Conservation (phyloP, 108 stramenopile species). For the Nitzschia putrida region DNA sequence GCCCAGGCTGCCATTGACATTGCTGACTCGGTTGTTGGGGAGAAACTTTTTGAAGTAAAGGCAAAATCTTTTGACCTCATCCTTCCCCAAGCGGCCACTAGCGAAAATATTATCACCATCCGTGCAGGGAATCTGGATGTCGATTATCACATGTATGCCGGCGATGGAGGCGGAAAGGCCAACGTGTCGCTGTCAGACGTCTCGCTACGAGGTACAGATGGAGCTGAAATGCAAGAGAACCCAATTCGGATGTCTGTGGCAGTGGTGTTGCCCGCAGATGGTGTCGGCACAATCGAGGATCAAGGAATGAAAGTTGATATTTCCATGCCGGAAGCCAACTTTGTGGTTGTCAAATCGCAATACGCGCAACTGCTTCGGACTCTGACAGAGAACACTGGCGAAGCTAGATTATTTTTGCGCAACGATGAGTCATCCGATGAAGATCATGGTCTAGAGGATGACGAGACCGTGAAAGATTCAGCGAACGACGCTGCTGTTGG, state of each 20-base stretch:
- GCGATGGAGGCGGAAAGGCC: constrained; percentile 56
- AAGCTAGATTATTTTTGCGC: constrained; percentile 65
- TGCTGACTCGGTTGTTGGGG: constrained; percentile 51
- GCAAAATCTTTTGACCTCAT: constrained; percentile 77
- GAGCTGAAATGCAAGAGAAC: constrained; percentile 49
- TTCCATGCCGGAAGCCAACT: constrained; percentile 54
- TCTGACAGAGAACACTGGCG: constrained; percentile 68
- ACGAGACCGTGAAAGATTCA: constrained; percentile 10
- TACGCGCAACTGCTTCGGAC: constrained; percentile 72
- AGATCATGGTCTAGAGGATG: not conserved
- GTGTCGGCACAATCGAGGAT: constrained; percentile 59
- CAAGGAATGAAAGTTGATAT: constrained; percentile 69
- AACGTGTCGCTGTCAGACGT: constrained; percentile 53
- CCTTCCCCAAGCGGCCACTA: constrained; percentile 70
- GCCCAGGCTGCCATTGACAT: constrained; percentile 74
- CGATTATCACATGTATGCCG: constrained; percentile 52
- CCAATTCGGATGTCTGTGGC: constrained; percentile 60
- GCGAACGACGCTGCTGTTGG: constrained; percentile 1
- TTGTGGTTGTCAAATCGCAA: constrained; percentile 57
- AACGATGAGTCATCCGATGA: constrained; percentile 24
- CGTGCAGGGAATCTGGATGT: constrained; percentile 57
- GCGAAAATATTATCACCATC: constrained; percentile 50
- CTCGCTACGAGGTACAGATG: constrained; percentile 42
- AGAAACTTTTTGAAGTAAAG: constrained; percentile 61
- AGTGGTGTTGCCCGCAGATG: constrained; percentile 52